Evolutionary conservation across 2,329 filamentous ascomycete genomes (phyloP), one percentile per base, ranked within the genome.

Genomic region (Fusarium sp.): DNA sequence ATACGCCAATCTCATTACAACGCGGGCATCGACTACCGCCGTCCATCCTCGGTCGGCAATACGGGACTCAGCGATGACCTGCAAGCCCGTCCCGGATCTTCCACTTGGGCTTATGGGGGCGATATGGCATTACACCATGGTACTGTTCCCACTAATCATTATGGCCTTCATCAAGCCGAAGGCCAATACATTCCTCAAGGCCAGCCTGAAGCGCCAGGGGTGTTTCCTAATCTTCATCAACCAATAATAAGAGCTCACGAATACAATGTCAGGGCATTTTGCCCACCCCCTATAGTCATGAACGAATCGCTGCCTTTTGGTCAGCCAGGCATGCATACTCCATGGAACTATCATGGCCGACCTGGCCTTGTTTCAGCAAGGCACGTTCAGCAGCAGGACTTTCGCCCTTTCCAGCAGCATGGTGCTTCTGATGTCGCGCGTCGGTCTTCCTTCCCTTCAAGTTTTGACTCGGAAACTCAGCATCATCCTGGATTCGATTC

Each of bases 201-300:
- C 36, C 72, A 73, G 18, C 59, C 65, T 39, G 75, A 72, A 49
- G 62, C 62, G 44, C 47, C 65, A 22, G 65, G 61, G 13, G 72
- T 68, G n/a, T 71, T 75, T 52, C 68, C 70, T 18, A 71, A 71
- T 47, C 49, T 66, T 33, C 76, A 79, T 41, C 80, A 81, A 50
- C 79, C 80, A 14, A 72, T 81, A 35, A 68, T 82, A 61, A 79
- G 78, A 65, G 77, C 79, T 36, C 78, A 80, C 42, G 80, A 83
- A 63, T 79, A 82, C 66, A 81, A 82, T 57, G 79, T 82, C 22
- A 77, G 80, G 50, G 80, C 81, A 25, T 81, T 83, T 55, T 82
- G 81, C 49, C 81, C 81, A 15, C 81, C 80, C 1, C 81, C 81
- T 7, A 72, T 76, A 33, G 77, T 78, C 9, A 73, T 76, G 49